Conservation (phyloP, 2,329 filamentous ascomycete species). For the Drechslerella stenobrocha region DNA sequence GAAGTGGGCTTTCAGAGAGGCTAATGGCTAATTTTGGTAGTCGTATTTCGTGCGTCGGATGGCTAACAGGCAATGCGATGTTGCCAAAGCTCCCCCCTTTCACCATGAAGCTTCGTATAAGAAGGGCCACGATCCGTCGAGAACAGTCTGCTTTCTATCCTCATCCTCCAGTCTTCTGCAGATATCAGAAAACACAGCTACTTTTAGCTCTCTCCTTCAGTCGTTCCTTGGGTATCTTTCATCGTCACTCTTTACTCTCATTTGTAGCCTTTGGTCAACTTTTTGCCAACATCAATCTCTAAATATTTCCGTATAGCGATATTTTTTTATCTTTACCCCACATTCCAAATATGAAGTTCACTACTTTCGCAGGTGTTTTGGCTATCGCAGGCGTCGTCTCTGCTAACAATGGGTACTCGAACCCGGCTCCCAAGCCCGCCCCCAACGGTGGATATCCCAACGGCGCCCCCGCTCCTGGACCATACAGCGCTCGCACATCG, state of each 20-base stretch:
- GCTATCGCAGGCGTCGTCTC: slow-evolving; percentile 12
- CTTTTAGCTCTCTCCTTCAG: slow-evolving; percentile 23
- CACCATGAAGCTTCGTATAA: slow-evolving; percentile 9
- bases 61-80: too few relatives aligned
- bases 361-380: slow-evolving; percentile 17
- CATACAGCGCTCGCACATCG: slow-evolving; percentile 16
- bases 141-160: slow-evolving; percentile 2
- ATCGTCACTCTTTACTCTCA: slow-evolving; percentile 27
- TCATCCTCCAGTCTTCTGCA: slow-evolving; percentile 25
- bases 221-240: slow-evolving; percentile 14
- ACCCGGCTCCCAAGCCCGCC: too few relatives aligned
- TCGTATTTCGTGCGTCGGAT: too few relatives aligned
- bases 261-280: slow-evolving; percentile 16
- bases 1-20: slow-evolving; percentile 3
- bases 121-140: slow-evolving; percentile 2
- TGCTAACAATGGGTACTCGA: too few relatives aligned
- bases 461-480: slow-evolving; percentile 5
- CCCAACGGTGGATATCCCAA: not conserved
- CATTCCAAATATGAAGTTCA: slow-evolving; percentile 19
- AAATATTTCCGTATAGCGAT: slow-evolving; percentile 2
- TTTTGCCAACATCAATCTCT: slow-evolving; percentile 5
- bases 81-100: not conserved
- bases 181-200: slow-evolving; percentile 30
- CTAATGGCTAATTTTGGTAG: not conserved
- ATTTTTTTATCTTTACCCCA: not conserved